Conservation (phyloP, 352 stramenopile genomes). For the Phytophthora sansomeana region DNA sequence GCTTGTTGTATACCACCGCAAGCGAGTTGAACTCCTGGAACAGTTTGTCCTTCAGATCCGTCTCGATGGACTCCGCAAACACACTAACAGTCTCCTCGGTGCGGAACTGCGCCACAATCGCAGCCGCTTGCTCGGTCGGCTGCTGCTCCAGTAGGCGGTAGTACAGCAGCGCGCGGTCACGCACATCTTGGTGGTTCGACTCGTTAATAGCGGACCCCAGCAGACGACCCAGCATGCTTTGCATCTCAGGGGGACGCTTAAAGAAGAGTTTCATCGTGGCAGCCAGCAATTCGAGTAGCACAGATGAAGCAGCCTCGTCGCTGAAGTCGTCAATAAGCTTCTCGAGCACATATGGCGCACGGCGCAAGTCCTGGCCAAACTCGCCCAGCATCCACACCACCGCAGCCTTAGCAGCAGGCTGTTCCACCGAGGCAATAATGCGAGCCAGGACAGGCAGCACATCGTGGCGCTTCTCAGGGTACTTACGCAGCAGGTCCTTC, state of each 20-base stretch:
- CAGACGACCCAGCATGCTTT: slow-evolving; percentile 97
- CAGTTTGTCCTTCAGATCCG: slow-evolving; percentile 87
- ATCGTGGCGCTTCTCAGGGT: slow-evolving; percentile 94
- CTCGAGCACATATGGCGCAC: slow-evolving; percentile 98
- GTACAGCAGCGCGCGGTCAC: slow-evolving; percentile 98
- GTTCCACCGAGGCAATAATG: slow-evolving; percentile 78
- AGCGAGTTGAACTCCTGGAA: slow-evolving; percentile 99
- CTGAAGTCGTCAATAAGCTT: slow-evolving; percentile 95
- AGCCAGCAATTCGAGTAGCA: slow-evolving; percentile 96
- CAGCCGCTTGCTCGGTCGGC: slow-evolving; percentile 89
- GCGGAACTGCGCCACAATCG: slow-evolving; percentile 87
- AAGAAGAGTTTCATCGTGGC: slow-evolving; percentile 99
- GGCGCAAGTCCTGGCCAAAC: slow-evolving; percentile 93
- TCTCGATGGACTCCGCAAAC: slow-evolving; percentile 86
- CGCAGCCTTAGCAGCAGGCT: slow-evolving; percentile 92
- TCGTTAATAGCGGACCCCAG: slow-evolving; percentile 96
- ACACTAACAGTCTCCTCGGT: slow-evolving; percentile 85
- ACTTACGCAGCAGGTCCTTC: slow-evolving; percentile 96
- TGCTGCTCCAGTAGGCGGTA: slow-evolving; percentile 96
- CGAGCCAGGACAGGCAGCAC: slow-evolving; percentile 87
- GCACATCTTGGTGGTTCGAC: slow-evolving; percentile 95
- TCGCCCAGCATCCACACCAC: slow-evolving; percentile 98
- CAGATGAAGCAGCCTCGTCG: slow-evolving; percentile 84
- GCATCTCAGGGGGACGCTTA: slow-evolving; percentile 97
- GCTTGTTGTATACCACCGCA: slow-evolving; percentile 97